Evolutionary conservation across 2,329 filamentous ascomycete genomes (phyloP).

Genomic region (Pyricularia sp.): DNA sequence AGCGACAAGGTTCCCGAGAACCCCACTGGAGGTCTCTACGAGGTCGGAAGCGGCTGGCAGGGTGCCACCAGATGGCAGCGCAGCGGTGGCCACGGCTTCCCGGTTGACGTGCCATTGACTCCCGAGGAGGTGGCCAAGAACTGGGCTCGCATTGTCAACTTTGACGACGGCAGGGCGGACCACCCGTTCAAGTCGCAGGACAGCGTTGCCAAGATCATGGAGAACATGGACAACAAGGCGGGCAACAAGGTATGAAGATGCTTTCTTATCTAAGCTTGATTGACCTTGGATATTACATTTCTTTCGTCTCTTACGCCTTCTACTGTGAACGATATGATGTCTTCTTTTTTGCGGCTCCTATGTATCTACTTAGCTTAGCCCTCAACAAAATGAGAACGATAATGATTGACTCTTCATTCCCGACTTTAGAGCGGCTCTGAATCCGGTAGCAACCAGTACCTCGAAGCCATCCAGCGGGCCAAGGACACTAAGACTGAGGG

Average conservation of each 20-base stretch:
- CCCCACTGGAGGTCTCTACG: slow-evolving; percentile 80
- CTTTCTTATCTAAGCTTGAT: slow-evolving; percentile 8
- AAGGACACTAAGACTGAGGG: slow-evolving; percentile 61
- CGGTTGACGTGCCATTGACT: slow-evolving; percentile 70
- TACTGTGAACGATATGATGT: not conserved
- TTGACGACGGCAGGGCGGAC: slow-evolving; percentile 80
- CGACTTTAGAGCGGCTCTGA: slow-evolving; percentile 14
- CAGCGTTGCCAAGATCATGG: slow-evolving; percentile 65
- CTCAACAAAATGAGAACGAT: slow-evolving; percentile 4
- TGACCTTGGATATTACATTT: slow-evolving; percentile 12
- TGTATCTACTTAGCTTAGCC: not conserved
- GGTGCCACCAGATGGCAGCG: slow-evolving; percentile 93
- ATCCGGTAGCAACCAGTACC: slow-evolving; percentile 49
- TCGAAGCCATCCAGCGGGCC: slow-evolving; percentile 67
- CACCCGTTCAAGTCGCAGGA: slow-evolving; percentile 73
- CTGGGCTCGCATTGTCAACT: slow-evolving; percentile 74
- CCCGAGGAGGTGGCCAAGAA: slow-evolving; percentile 73
- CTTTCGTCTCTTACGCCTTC: slow-evolving; percentile 3
- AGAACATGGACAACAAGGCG: slow-evolving; percentile 74
- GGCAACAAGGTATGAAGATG: slow-evolving; percentile 49
- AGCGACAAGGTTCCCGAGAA: slow-evolving; percentile 81
- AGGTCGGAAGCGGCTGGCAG: slow-evolving; percentile 91
- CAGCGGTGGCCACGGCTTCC: slow-evolving; percentile 82
- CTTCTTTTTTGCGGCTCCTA: not conserved
- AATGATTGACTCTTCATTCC: slow-evolving; percentile 9